Percentiles rank a stretch among this genome's conserved stretches.
Evolutionary conservation across 805 yeast species (phyloP).

Genomic region (Wickerhamomyces canadensis): DNA sequence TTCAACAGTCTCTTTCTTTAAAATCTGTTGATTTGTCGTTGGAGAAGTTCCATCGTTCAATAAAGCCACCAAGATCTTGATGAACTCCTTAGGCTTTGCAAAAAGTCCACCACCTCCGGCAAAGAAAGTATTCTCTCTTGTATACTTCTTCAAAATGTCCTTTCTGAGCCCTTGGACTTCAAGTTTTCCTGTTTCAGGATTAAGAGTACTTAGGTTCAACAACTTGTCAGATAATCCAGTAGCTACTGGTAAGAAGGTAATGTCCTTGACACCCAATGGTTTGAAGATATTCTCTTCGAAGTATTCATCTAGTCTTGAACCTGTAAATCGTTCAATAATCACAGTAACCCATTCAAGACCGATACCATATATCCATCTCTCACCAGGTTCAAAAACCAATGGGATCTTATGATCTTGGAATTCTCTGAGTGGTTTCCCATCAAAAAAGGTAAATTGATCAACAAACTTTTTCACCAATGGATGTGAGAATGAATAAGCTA

Average conservation of each 20-base stretch:
- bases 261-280: constrained; percentile 22
- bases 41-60: constrained; percentile 33
- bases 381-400: constrained; percentile 28
- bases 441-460: constrained; percentile 1
- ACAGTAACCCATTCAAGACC: constrained; percentile 28
- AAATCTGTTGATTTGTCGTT: constrained; percentile 23
- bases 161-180: neutral
- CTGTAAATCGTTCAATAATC: constrained; percentile 21
- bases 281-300: constrained; percentile 19
- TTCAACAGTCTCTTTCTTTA: constrained; percentile 25
- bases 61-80: constrained; percentile 30
- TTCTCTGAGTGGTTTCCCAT: neutral
- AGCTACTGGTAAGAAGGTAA: constrained; percentile 15
- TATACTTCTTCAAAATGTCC: neutral
- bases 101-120: constrained; percentile 38
- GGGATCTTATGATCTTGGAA: constrained; percentile 6
- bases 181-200: constrained; percentile 6
- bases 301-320: constrained; percentile 20
- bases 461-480: neutral
- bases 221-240: constrained; percentile 4
- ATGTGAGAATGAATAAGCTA: constrained; percentile 24
- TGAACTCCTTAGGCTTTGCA: constrained; percentile 30
- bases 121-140: constrained; percentile 9
- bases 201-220: constrained; percentile 10
- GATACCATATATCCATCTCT: constrained; percentile 26